Base-by-base conservation (phyloP, 495 filamentous ascomycete genomes). In the Hypomontagnella submonticulosa region DNA sequence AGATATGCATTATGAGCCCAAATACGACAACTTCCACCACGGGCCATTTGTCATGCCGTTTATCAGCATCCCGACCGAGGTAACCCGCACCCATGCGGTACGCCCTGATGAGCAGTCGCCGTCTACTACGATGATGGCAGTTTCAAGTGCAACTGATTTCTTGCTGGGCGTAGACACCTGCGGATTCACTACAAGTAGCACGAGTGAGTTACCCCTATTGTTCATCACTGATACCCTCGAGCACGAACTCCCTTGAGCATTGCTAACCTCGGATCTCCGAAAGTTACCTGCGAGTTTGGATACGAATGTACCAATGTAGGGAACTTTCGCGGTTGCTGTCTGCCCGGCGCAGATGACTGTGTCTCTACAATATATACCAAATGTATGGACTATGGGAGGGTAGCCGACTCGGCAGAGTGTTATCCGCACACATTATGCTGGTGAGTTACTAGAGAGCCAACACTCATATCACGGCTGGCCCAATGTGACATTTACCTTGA, bases 381-480 rank as follows among this genome's bases (percentile, higher is more conserved):
- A 11, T 73, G 71, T 23, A 23, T 71, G 36, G 60, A 73, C 16
- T 65, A 73, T 50, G 19, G 12, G 1, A 11, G 55, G 0, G 30
- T 60, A 9, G 42, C 44, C 10, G 23, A 63, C 36, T 9, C 50
- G 11, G 58, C 8, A 4, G 41, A 58, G 36, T 73, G 69, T 11
- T 69, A 57, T 23, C 44, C 56, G 18, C 65, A 71, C 4, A 71
- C 69, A 10, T 19, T 73, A 63, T 71, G 69, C 15, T 73, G 71
- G 71, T 73, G 9, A 37, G 69, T 71, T 19, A 15, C 15, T 50
- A 44, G 18, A 47, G 34, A 50, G 7, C 19, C 46, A 4, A 9
- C 13, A 33, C 23, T 15, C 30, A 2, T 32, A 10, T 42, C 9
- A n/a, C 20, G 15, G 13, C 4, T 20, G 4, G 43, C 4, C 16